These are phyloP conservation scores for Xylariaceae sp. DNA, from an alignment of 2,329 filamentous ascomycete species.

Conservation along the genomic window DNA sequence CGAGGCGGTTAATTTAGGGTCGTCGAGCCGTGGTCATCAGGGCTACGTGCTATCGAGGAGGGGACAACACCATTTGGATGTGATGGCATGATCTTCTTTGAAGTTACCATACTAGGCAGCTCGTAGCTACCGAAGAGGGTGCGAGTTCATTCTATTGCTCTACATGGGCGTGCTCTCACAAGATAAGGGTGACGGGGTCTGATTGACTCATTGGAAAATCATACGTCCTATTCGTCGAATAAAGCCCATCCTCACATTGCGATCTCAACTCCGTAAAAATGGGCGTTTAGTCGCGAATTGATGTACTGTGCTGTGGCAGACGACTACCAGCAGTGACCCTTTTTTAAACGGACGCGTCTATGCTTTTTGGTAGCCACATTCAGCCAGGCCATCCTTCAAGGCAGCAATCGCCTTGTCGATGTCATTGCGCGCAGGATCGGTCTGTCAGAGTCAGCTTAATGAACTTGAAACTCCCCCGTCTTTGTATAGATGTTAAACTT, in stretches of 20 bases:
- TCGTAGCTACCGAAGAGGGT: neutral
- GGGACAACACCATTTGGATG: neutral
- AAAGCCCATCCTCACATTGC: neutral
- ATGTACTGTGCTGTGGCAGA: neutral
- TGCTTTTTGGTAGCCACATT: constrained; percentile 61
- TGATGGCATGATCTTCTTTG: neutral
- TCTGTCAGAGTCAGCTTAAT: constrained; percentile 38
- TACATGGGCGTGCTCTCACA: neutral
- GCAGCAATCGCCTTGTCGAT: constrained; percentile 79
- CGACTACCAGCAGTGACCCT: neutral
- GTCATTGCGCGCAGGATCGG: constrained; percentile 71
- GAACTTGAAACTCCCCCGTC: neutral
- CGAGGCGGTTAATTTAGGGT: neutral
- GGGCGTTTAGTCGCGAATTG: neutral
- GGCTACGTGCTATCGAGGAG: neutral
- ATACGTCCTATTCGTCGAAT: neutral
- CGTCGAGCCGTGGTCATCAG: neutral
- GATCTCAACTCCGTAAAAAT: neutral
- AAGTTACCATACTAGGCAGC: neutral
- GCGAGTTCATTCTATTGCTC: neutral
- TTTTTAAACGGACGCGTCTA: constrained; percentile 22
- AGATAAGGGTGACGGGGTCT: neutral
- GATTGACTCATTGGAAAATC: neutral
- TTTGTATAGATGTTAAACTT: constrained; percentile 33
- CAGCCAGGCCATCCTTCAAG: constrained; percentile 66